Conservation (phyloP, 2,329 filamentous ascomycete genomes). For the Emergomyces orientalis region DNA sequence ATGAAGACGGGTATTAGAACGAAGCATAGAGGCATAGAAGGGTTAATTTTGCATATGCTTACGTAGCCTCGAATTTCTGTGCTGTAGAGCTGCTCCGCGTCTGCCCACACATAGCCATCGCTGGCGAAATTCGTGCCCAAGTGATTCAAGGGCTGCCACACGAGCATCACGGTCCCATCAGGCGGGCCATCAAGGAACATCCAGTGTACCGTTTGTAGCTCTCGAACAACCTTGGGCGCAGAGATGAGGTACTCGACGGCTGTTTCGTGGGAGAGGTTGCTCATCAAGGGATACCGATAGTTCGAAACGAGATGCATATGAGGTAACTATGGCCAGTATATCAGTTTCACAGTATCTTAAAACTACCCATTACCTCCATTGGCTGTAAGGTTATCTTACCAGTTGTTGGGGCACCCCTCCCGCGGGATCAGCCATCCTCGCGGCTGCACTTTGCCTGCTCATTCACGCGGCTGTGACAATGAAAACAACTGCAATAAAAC, state of each 20-base stretch:
- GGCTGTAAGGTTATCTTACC: constrained; percentile 22
- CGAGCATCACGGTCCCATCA: constrained; percentile 73
- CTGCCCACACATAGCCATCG: constrained; percentile 87
- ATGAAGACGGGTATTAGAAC: background rate
- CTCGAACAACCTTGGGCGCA: constrained; percentile 76
- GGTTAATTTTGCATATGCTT: constrained; percentile 21
- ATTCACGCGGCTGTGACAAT: constrained; percentile 7
- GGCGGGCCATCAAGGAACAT: constrained; percentile 75
- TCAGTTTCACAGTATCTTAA: constrained; percentile 11
- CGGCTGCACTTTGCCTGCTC: constrained; percentile 14
- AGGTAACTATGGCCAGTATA: constrained; percentile 50
- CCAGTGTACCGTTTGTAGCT: constrained; percentile 83
- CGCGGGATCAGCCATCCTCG: constrained; percentile 39
- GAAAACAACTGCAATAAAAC: background rate
- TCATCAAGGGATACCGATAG: constrained; percentile 66
- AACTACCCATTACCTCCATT: background rate
- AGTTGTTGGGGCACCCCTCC: constrained; percentile 39
- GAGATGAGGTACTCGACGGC: constrained; percentile 75
- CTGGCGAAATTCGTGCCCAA: constrained; percentile 68
- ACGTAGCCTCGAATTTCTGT: constrained; percentile 64
- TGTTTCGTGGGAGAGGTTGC: constrained; percentile 61
- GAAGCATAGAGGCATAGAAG: constrained; percentile 10
- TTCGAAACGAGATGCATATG: constrained; percentile 87
- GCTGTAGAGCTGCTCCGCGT: constrained; percentile 66
- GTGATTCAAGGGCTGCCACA: constrained; percentile 74